Conservation (phyloP, 2,329 filamentous ascomycete species). For the Plectosphaerella cucumerina region DNA sequence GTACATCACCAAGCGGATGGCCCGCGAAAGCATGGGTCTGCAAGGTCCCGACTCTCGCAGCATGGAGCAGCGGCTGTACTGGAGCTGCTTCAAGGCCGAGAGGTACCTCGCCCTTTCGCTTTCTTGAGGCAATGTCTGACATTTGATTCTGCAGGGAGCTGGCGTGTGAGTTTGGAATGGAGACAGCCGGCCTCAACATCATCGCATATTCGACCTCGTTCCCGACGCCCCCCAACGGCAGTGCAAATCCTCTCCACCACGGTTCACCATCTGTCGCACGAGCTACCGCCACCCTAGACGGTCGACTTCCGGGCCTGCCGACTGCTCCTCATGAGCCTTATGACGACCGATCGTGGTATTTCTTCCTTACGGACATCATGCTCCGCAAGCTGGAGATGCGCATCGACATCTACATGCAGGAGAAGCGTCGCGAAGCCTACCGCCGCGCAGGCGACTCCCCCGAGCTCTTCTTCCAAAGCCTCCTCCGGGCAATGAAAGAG, state of each 20-base stretch:
- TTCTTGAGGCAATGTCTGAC: not conserved
- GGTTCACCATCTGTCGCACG: not conserved
- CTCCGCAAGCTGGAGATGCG: conserved; percentile 7
- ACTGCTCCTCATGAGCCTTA: not conserved
- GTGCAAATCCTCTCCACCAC: not conserved
- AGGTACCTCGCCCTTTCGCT: conserved; percentile 1
- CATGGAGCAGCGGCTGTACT: conserved; percentile 25
- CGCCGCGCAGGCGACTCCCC: conserved; percentile 1
- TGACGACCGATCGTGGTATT: conserved; percentile 4
- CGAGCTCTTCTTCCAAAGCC: conserved; percentile 1
- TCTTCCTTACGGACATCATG: conserved; percentile 7
- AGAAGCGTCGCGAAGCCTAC: conserved; percentile 5
- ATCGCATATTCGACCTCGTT: conserved; percentile 5
- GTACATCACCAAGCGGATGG: conserved; percentile 7
- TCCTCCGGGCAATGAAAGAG: not conserved
- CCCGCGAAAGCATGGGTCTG: not conserved
- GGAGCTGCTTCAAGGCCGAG: conserved; percentile 29
- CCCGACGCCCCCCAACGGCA: conserved; percentile 3
- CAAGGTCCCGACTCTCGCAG: conserved; percentile 6
- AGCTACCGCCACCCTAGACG: not conserved
- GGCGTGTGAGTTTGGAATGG: conserved; percentile 7
- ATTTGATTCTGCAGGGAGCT: not conserved
- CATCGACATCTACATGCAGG: conserved; percentile 5
- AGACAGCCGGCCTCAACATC: conserved; percentile 2
- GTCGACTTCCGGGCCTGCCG: not conserved